Conservation (phyloP, 2,329 filamentous ascomycete genomes). For the Xylaria sp. region DNA sequence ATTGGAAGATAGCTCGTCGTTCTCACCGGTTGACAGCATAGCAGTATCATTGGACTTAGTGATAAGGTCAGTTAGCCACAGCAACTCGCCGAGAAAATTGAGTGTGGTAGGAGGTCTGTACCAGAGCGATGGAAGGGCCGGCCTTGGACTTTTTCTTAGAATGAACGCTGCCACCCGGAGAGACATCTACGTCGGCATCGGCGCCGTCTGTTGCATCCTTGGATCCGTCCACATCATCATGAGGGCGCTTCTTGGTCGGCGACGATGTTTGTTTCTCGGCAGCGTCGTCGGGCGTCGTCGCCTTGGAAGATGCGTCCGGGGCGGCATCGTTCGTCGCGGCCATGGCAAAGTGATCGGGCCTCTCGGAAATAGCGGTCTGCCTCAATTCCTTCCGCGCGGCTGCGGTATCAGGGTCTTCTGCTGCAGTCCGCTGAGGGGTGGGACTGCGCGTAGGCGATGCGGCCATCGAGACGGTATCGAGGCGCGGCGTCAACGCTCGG, state of each 20-base stretch:
- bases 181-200: constrained; percentile 42
- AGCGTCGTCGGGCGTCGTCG: constrained; percentile 38
- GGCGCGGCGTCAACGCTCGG: background rate
- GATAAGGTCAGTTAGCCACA: constrained; percentile 5
- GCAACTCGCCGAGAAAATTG: background rate
- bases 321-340: constrained; percentile 37
- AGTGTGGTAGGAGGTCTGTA: constrained; percentile 35
- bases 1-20: background rate
- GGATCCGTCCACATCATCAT: constrained; percentile 61
- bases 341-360: constrained; percentile 39
- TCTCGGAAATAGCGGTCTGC: constrained; percentile 67
- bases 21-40: constrained; percentile 14
- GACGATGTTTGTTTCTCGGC: constrained; percentile 60
- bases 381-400: constrained; percentile 68
- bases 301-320: constrained; percentile 31
- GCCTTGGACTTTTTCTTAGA: constrained; percentile 45
- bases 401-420: constrained; percentile 67
- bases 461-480: constrained; percentile 31
- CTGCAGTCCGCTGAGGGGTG: constrained; percentile 31
- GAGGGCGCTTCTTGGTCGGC: constrained; percentile 70
- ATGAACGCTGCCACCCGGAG: constrained; percentile 52
- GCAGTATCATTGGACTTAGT: constrained; percentile 16
- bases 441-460: constrained; percentile 37
- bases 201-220: constrained; percentile 46
- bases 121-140: constrained; percentile 40